These are phyloP conservation scores for Glonium stellatum DNA, from an alignment of 495 filamentous ascomycete species.

Conservation along the genomic window DNA sequence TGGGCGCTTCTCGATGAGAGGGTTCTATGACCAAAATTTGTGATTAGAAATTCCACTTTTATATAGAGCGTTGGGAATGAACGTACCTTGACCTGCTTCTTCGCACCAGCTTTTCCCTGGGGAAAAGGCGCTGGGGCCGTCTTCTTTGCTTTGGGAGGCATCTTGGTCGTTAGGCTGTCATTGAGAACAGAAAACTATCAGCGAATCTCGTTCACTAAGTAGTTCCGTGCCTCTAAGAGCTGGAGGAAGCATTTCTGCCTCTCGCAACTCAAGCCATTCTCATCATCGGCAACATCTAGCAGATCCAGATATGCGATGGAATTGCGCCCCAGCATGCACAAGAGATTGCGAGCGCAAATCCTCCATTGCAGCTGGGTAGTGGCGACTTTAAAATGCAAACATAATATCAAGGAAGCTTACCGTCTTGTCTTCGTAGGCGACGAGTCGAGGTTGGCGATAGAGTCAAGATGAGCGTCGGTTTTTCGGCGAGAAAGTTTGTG, in stretches of 20 bases:
- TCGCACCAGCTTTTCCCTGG: conserved; percentile 80
- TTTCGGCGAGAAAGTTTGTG: not conserved
- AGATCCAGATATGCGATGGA: conserved; percentile 23
- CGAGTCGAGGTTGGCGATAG: not conserved
- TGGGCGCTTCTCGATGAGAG: conserved; percentile 93
- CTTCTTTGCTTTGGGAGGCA: conserved; percentile 53
- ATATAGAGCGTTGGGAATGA: not conserved
- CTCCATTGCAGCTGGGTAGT: too few relatives aligned
- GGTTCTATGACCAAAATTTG: conserved; percentile 54
- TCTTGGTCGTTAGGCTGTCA: conserved; percentile 91
- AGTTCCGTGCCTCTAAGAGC: conserved; percentile 70
- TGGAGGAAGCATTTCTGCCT: conserved; percentile 49
- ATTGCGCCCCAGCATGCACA: conserved; percentile 1
- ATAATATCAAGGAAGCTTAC: conserved; percentile 7
- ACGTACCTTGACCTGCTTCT: conserved; percentile 94
- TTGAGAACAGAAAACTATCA: conserved; percentile 98
- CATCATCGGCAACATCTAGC: conserved; percentile 56
- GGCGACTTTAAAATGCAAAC: not conserved
- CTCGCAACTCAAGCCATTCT: conserved; percentile 73
- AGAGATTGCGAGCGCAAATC: not conserved
- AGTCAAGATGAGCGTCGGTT: not conserved
- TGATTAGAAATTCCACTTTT: not conserved
- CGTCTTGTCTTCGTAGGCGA: conserved; percentile 2
- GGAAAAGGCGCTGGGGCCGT: conserved; percentile 94
- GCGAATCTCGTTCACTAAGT: conserved; percentile 74